Base-by-base conservation (phyloP, 495 filamentous ascomycete species). In the Neurospora pannonica region DNA sequence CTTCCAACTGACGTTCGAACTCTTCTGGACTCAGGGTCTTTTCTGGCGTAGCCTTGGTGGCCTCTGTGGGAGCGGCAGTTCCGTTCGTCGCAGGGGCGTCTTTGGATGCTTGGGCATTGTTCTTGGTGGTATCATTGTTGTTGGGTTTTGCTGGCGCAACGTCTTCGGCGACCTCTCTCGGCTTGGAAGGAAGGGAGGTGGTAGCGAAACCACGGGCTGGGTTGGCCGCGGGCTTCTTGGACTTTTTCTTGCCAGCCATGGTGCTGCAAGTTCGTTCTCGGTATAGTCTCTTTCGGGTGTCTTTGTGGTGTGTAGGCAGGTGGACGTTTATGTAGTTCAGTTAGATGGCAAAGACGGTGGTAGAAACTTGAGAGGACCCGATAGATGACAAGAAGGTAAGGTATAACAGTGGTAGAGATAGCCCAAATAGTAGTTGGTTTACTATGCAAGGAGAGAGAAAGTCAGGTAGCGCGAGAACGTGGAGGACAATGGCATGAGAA, bases 161-260 rank as follows among this genome's bases (percentile, higher is more conserved):
- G 78, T 79, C 81, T 77, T 81, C 79, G 72, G 81, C 70, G 71
- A 80, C 74, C 74, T 87, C 78, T 76, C 87, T 86, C 4, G 86
- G 79, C 82, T 97, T 97, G 9, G 76, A 70, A 46, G 94, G 92
- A 70, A 93, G 86, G 15, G 95, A 98, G 17, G 93, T 94, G 3
- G 96, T 99, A 74, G 95, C 94, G 84, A 98, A 94, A 10, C 94
- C 95, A 78, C 96, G 88, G 54, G 93, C 92, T 37, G 95, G 93
- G 82, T 97, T 98, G 21, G 89, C 86, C 19, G 86, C 87, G 67
- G 92, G 84, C 85, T 97, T 97, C 82, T 93, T 95, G 82, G 96
- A 92, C 82, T 93, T 98, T 84, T 94, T 97, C 79, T 90, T 92
- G 75, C 90, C 91, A 71, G 91, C 90, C 93, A 94, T 94, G 69